Base-by-base conservation (phyloP, 305 asterid genomes). In the Fraxinus albicans region DNA sequence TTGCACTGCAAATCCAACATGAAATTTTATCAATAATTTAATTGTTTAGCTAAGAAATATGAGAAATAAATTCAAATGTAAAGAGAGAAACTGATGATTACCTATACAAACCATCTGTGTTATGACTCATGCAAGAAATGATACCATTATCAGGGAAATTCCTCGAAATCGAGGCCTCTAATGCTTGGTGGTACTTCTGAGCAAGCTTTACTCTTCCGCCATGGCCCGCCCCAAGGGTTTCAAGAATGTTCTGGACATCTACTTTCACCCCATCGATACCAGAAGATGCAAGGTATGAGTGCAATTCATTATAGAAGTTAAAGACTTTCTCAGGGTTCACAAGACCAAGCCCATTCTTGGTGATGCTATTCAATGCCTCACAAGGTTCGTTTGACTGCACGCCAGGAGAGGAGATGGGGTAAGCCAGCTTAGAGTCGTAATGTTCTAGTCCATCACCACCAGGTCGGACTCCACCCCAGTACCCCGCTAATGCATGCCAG, bases 111-210 rank as follows among this genome's bases (percentile, higher is more conserved):
- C 97, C 94, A 85, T 94, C 99, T 4, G 96, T 92, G 85, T 92
- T 93, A 90, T 95, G 99, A 84, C 98, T 94, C 98, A 95, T 95
- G 91, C 99, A 95, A 13, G 94, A 92, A 84, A 95, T 95, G 19
- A 95, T 94, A 5, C 99, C 98, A 83, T 94, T 95, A 84, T 95
- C 98, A 17, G 89, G 92, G 50, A 95, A 95, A 12, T 95, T 95
- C 77, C 91, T 84, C 6, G 93, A 81, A 74, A 95, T 90, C 10
- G 99, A 95, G 0, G 96, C 96, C 82, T 95, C 98, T 83, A 95
- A 82, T 7, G 98, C 97, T 82, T 91, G 98, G 85, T 93, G 98
- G 74, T 90, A 95, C 79, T 90, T 94, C 73, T 93, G 89, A 13
- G 97, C 91, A 4, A 95, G 97, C 85, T 88, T 92, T 42, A 95